These are phyloP conservation scores for Alternaria sp. DNA, from an alignment of 2,329 filamentous ascomycete species.

Conservation along the genomic window DNA sequence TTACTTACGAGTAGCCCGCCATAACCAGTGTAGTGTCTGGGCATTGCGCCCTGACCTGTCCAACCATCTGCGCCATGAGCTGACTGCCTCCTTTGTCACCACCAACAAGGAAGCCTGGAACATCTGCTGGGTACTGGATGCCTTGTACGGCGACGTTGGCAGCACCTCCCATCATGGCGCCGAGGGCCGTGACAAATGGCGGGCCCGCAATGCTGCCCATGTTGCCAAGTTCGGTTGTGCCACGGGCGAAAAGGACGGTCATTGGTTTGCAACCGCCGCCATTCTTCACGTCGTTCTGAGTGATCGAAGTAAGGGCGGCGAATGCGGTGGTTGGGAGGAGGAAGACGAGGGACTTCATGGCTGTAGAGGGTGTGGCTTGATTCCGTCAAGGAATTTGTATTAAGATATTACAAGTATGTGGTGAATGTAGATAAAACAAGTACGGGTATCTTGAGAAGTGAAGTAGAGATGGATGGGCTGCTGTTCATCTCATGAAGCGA, in stretches of 20 bases:
- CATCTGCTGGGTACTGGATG: slow-evolving; percentile 61
- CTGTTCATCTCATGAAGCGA: background rate
- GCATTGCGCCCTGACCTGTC: slow-evolving; percentile 54
- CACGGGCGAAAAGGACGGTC: slow-evolving; percentile 66
- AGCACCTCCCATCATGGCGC: slow-evolving; percentile 47
- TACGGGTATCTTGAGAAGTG: slow-evolving; percentile 1
- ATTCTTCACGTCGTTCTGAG: slow-evolving; percentile 40
- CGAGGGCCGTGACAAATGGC: slow-evolving; percentile 60
- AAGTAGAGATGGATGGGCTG: background rate
- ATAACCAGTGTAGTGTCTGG: slow-evolving; percentile 59
- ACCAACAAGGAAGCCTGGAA: slow-evolving; percentile 57
- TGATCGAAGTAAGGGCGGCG: slow-evolving; percentile 32
- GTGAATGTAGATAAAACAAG: background rate
- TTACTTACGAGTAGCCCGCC: slow-evolving; percentile 58
- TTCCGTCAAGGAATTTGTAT: slow-evolving; percentile 1
- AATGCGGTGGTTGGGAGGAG: slow-evolving; percentile 21
- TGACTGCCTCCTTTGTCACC: slow-evolving; percentile 57
- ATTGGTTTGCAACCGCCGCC: slow-evolving; percentile 54
- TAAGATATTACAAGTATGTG: slow-evolving; percentile 1
- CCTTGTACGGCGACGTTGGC: slow-evolving; percentile 63
- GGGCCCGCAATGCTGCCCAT: slow-evolving; percentile 62
- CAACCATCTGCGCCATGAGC: slow-evolving; percentile 55
- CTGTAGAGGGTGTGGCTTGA: background rate
- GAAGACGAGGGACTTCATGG: slow-evolving; percentile 29
- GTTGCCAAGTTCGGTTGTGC: slow-evolving; percentile 63